Percentiles rank a stretch among this genome's conserved stretches.
These are phyloP conservation scores for Candida wancherniae DNA, from an alignment of 805 yeast species.

Conservation along the genomic window DNA sequence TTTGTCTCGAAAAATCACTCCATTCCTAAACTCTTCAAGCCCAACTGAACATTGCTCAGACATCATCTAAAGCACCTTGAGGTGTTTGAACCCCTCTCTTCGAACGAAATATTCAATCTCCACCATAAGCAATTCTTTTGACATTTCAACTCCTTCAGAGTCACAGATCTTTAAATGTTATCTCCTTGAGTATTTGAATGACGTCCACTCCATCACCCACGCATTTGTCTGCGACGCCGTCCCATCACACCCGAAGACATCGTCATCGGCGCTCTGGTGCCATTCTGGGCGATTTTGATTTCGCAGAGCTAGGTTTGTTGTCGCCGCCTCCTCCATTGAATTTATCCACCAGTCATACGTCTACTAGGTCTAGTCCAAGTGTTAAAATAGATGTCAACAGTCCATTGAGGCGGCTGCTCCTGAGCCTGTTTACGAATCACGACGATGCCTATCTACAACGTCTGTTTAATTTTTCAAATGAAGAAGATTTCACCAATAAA, in stretches of 20 bases:
- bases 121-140: not conserved
- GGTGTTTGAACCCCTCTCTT: too few species aligned
- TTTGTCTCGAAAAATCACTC: too few species aligned
- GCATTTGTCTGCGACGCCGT: constrained; percentile 5
- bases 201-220: constrained; percentile 3
- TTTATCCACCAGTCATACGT: constrained; percentile 3
- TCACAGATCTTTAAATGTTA: not conserved
- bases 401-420: constrained; percentile 10
- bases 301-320: constrained; percentile 33
- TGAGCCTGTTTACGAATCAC: constrained; percentile 5
- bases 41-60: too few species aligned
- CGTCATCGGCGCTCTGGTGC: constrained; percentile 85
- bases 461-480: constrained; percentile 30
- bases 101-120: too few species aligned
- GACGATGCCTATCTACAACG: constrained; percentile 20
- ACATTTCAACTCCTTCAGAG: constrained; percentile 4
- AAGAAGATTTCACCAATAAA: constrained; percentile 30
- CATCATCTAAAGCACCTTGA: too few species aligned
- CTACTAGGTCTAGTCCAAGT: constrained; percentile 5
- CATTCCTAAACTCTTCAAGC: too few species aligned
- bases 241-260: constrained; percentile 33
- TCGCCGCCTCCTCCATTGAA: constrained; percentile 23
- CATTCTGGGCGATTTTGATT: constrained; percentile 79
- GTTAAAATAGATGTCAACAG: not conserved
- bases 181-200: not conserved